Evolutionary conservation across 179 eudicot genomes (phyloP).

Genomic region (Amaranthus tricolor): DNA sequence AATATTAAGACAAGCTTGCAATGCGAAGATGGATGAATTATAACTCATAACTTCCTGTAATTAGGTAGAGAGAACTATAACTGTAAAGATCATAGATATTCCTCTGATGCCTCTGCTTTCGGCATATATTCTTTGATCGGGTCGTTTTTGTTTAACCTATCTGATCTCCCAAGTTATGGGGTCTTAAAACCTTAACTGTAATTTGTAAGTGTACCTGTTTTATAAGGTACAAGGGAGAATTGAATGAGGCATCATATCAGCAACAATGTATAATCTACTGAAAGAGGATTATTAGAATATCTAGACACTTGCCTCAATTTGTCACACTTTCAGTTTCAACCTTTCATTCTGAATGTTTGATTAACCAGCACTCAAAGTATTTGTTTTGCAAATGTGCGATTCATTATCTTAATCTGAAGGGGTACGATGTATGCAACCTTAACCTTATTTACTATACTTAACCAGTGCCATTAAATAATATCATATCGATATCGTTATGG

Average conservation of each 20-base stretch:
- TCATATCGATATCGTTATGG: too few species aligned
- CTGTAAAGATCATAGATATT: constrained; percentile 10
- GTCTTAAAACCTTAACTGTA: constrained; percentile 14
- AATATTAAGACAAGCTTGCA: constrained; percentile 76
- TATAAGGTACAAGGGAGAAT: constrained; percentile 21
- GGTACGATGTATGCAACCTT: too few species aligned
- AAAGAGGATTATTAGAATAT: not conserved
- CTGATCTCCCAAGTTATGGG: constrained; percentile 23
- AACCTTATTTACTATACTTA: too few species aligned
- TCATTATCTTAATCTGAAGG: too few species aligned
- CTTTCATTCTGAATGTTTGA: too few species aligned
- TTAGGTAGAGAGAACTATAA: constrained; percentile 18
- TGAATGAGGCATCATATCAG: constrained; percentile 14
- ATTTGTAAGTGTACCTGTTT: constrained; percentile 19
- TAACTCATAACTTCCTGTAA: not conserved
- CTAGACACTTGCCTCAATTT: not conserved
- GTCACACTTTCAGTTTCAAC: not conserved
- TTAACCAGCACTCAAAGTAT: too few species aligned
- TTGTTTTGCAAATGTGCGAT: too few species aligned
- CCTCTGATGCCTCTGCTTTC: constrained; percentile 4
- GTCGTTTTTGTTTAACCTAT: not conserved
- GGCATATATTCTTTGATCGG: constrained; percentile 7
- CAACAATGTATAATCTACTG: not conserved
- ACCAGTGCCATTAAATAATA: too few species aligned
- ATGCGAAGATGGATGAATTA: constrained; percentile 62